Evolutionary conservation across 2,329 filamentous ascomycete species (phyloP).

Genomic region (Aspergillus pseudotamarii): DNA sequence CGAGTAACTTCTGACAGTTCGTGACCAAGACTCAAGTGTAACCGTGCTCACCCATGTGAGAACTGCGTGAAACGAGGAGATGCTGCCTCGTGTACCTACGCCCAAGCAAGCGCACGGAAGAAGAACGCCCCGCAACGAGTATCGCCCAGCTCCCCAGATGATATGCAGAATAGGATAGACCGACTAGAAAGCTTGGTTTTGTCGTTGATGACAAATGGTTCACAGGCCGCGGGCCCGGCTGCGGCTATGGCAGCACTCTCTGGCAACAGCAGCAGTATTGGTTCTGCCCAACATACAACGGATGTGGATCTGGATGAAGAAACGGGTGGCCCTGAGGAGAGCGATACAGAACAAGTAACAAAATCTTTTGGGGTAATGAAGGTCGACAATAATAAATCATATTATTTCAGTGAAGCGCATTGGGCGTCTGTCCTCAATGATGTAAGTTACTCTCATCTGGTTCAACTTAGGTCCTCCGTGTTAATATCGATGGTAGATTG

Average conservation of each 20-base stretch:
- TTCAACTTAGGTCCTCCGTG: neutral
- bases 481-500: slow-evolving; percentile 58
- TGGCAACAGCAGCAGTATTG: slow-evolving; percentile 39
- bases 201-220: slow-evolving; percentile 89
- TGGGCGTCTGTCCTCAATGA: slow-evolving; percentile 80
- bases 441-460: slow-evolving; percentile 40
- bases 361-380: slow-evolving; percentile 81
- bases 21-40: slow-evolving; percentile 75
- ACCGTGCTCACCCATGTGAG: slow-evolving; percentile 85
- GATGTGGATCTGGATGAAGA: slow-evolving; percentile 54
- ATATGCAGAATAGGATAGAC: slow-evolving; percentile 99
- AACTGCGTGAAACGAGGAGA: slow-evolving; percentile 91
- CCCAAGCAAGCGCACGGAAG: slow-evolving; percentile 67
- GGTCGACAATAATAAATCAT: slow-evolving; percentile 75
- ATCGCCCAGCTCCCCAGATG: slow-evolving; percentile 71
- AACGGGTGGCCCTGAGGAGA: slow-evolving; percentile 62
- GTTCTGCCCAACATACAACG: slow-evolving; percentile 41
- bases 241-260: slow-evolving; percentile 63
- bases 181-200: slow-evolving; percentile 88
- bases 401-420: slow-evolving; percentile 81
- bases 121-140: slow-evolving; percentile 64
- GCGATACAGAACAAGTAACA: slow-evolving; percentile 70
- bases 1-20: slow-evolving; percentile 10
- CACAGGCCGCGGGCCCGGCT: slow-evolving; percentile 60
- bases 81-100: slow-evolving; percentile 81